Evolutionary conservation across 1,284 basidiomycete species (phyloP), one percentile per base, ranked within the genome.

Genomic region (Ceratobasidium theobromae): DNA sequence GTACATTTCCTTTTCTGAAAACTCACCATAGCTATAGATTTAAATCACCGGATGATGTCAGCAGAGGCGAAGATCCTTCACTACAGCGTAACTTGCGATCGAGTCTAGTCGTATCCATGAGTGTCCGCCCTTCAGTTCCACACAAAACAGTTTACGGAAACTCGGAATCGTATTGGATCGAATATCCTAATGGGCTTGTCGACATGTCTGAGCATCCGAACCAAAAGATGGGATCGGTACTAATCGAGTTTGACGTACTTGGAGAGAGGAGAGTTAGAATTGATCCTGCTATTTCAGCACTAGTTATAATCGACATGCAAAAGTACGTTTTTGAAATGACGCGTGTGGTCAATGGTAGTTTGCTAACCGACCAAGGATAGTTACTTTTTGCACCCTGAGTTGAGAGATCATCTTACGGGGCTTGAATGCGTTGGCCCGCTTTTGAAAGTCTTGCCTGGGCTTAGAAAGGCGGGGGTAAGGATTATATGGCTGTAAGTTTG

Each of bases 281-380:
- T 12, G 77, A 83, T 69, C 79, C 77, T 38, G 74, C 77, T 41
- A 76, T 77, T 49, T 82, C 79, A 30, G 86, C 86, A 12, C 75
- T 84, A 67, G 81, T 87, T 25, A 79, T 88, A 33, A 80, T 88
- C 67, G 87, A 88, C 72, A 88, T 88, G 87, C 86, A 88, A 73
- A 88, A 88, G 86, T 87, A 71, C 69, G 79, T 70, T 6, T 49
- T n/a, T n/a, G n/a, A 16, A 38, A 8, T 38, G 8, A 38, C 9
- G 9, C 27, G 11, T 41, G 16, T 25, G 28, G 16, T 1, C 8
- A 18, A 4, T 27, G 41, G 12, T 40, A 18, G 32, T 6, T 21
- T 35, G 21, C 43, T 32, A 60, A 1, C 28, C 23, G 5, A 23
- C 43, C 30, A 64, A 48, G 51, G 49, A 65, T 66, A 86, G 85